phyloP scores from a whole-genome alignment of 2,329 filamentous ascomycete species.

The Talaromyces amestolkiae region DNA sequence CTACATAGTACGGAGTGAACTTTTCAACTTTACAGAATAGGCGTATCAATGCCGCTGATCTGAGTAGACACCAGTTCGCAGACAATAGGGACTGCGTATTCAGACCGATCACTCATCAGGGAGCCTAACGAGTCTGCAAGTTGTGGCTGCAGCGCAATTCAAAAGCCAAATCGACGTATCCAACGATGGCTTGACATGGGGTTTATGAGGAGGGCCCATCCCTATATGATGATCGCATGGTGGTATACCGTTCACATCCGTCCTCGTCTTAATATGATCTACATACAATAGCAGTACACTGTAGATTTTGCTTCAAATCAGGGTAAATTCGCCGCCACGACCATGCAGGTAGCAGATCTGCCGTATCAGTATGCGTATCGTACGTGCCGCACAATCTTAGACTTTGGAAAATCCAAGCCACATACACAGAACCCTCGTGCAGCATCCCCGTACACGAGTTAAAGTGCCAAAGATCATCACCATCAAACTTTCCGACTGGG shows the following conservation, averaged over 20 bases:
- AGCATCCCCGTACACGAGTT: background rate
- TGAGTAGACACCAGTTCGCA: background rate
- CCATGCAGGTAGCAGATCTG: background rate
- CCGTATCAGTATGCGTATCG: background rate
- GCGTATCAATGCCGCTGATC: background rate
- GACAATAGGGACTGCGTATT: background rate
- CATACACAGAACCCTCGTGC: constrained; percentile 3
- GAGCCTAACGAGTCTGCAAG: background rate
- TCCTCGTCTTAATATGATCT: background rate
- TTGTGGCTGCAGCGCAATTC: background rate
- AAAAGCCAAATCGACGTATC: background rate
- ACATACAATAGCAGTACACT: background rate
- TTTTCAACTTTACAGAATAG: background rate
- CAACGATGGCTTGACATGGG: background rate
- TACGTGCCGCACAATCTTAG: background rate
- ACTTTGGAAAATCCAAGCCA: constrained; percentile 1
- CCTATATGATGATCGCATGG: background rate
- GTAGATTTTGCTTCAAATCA: background rate
- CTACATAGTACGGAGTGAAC: too few relatives aligned
- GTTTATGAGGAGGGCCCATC: background rate
- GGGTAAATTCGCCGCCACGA: background rate
- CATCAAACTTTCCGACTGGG: constrained; percentile 10
- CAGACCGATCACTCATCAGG: background rate
- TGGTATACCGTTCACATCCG: background rate
- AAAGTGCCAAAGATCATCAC: background rate